phyloP scores from a whole-genome alignment of 176 grass and related monocot genomes.

The Phoenix roebelenii region DNA sequence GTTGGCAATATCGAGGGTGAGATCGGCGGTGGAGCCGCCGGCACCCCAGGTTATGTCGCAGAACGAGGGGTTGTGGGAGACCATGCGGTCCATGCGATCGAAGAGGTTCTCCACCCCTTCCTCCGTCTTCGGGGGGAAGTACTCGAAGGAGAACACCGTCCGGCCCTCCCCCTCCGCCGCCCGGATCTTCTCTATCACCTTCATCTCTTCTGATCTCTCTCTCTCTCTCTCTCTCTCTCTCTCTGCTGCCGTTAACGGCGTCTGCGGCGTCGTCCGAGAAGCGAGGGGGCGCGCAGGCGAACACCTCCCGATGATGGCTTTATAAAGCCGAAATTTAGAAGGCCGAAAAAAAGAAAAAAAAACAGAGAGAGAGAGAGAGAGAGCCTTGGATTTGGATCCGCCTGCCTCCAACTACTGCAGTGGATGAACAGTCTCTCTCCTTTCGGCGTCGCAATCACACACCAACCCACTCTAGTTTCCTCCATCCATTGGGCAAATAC shows the following conservation, averaged over 20 bases:
- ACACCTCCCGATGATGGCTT: too few species aligned
- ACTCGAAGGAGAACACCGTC: slow-evolving; percentile 88
- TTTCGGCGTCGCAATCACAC: too few species aligned
- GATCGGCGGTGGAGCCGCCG: slow-evolving; percentile 79
- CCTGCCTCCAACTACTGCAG: too few species aligned
- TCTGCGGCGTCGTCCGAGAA: too few species aligned
- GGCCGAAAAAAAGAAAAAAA: too few species aligned
- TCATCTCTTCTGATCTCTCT: slow-evolving; percentile 36
- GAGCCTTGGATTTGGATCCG: too few species aligned
- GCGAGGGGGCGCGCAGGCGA: too few species aligned
- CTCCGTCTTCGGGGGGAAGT: slow-evolving; percentile 75
- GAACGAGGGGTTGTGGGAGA: slow-evolving; percentile 65
- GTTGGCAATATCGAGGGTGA: slow-evolving; percentile 76
- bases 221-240: neutral
- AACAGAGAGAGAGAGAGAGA: too few species aligned
- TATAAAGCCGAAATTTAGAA: too few species aligned
- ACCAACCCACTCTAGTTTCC: too few species aligned
- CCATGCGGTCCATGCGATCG: slow-evolving; percentile 91
- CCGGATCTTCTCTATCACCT: slow-evolving; percentile 79
- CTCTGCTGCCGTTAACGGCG: neutral
- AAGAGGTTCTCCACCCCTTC: slow-evolving; percentile 91
- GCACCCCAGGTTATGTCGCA: slow-evolving; percentile 98
- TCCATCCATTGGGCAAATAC: too few species aligned
- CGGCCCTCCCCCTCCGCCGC: slow-evolving; percentile 37
- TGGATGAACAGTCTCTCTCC: too few species aligned